A percentile compares a stretch with the other conserved stretches of the same genome.
These are phyloP conservation scores for Solanum chiquidenum DNA, from an alignment of 257 asterid species.

Conservation along the genomic window DNA sequence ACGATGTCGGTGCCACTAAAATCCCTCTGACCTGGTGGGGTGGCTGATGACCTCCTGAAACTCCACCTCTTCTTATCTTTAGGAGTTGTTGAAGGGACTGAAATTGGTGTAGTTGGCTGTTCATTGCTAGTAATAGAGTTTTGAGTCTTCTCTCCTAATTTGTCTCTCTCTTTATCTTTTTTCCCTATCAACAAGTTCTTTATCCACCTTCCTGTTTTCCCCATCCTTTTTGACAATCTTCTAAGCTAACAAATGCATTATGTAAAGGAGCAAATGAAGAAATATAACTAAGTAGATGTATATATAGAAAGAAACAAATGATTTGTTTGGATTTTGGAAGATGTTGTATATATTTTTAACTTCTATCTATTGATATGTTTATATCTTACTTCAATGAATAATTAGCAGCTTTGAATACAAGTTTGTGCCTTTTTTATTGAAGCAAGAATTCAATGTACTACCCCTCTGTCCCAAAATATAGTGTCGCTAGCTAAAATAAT, in stretches of 20 bases:
- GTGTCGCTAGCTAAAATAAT: background rate
- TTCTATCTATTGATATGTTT: background rate
- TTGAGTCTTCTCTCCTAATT: background rate
- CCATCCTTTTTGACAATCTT: conserved; percentile 44
- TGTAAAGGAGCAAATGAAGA: background rate
- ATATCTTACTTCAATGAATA: conserved; percentile 1
- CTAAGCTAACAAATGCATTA: background rate
- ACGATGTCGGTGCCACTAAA: background rate
- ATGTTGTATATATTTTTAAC: background rate
- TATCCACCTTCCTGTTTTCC: conserved; percentile 86
- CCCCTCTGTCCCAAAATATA: background rate
- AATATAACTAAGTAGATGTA: background rate
- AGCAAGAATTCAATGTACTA: background rate
- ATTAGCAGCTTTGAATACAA: conserved; percentile 24
- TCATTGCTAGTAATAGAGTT: conserved; percentile 5
- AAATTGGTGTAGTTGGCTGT: conserved; percentile 35
- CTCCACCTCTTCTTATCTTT: conserved; percentile 90
- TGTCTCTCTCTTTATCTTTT: conserved; percentile 40
- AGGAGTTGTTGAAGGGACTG: conserved; percentile 50
- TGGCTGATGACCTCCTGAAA: conserved; percentile 81
- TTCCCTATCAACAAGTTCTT: conserved; percentile 60
- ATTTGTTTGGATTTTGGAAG: background rate
- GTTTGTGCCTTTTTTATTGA: conserved; percentile 18
- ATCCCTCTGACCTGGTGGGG: conserved; percentile 29
- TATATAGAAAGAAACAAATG: conserved; percentile 17